phyloP scores from a whole-genome alignment of 2,329 filamentous ascomycete genomes.

The Exophiala spinifera region DNA sequence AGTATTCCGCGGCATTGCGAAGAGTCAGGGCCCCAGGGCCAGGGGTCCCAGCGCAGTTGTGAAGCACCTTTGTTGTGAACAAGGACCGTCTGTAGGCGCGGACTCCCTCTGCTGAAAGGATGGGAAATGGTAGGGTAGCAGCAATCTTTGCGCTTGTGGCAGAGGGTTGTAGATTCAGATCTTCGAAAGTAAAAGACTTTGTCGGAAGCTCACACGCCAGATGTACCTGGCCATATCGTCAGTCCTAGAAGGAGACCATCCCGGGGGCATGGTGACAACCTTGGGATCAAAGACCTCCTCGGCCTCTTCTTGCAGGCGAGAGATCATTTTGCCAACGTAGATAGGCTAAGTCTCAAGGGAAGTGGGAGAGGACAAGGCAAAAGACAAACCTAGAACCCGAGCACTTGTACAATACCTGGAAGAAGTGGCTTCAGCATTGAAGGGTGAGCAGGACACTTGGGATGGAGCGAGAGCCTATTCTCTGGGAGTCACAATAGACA shows the following conservation, averaged over 20 bases:
- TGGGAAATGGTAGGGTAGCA: slow-evolving; percentile 2
- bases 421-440: no score
- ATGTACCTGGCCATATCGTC: background rate
- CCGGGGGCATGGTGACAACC: background rate
- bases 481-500: no score
- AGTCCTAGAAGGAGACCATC: background rate
- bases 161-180: background rate
- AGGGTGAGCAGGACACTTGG: no score
- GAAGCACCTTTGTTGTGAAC: background rate
- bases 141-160: slow-evolving; percentile 2
- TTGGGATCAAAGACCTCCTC: background rate
- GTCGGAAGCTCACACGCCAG: slow-evolving; percentile 1
- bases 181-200: slow-evolving; percentile 2
- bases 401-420: no score
- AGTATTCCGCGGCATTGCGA: slow-evolving; percentile 3
- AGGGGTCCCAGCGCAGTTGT: background rate
- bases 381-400: background rate
- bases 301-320: background rate
- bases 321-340: background rate
- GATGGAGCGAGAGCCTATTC: no score
- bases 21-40: slow-evolving; percentile 1
- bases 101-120: slow-evolving; percentile 1
- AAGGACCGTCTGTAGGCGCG: slow-evolving; percentile 1
- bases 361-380: background rate
- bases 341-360: background rate